These are phyloP conservation scores for Backusella parvicylindrica DNA, from an alignment of 192 early-diverging fungal species.

Conservation along the genomic window DNA sequence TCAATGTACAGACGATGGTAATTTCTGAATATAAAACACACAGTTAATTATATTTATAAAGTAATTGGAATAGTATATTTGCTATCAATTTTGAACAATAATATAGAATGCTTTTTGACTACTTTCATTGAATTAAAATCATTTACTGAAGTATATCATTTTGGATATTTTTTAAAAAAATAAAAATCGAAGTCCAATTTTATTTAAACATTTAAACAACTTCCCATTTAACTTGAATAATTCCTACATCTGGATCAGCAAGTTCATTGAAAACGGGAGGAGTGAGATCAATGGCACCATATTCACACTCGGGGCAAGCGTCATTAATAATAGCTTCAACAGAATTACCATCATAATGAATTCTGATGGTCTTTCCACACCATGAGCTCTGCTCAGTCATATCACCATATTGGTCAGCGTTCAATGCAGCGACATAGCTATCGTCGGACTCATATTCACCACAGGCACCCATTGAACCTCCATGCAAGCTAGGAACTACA, in stretches of 20 bases:
- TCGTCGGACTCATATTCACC: constrained; percentile 25
- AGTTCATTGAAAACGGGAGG: constrained; percentile 40
- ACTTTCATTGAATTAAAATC: neutral
- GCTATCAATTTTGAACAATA: neutral
- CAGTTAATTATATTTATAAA: too few species aligned
- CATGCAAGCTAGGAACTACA: constrained; percentile 25
- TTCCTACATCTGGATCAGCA: neutral
- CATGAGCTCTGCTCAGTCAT: constrained; percentile 18
- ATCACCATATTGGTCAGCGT: constrained; percentile 23
- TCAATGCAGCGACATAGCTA: constrained; percentile 23
- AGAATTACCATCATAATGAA: constrained; percentile 36
- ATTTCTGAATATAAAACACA: too few species aligned
- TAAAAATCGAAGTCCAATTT: neutral
- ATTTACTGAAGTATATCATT: neutral
- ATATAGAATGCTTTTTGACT: neutral
- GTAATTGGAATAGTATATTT: neutral
- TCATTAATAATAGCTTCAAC: constrained; percentile 49
- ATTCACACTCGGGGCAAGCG: constrained; percentile 47
- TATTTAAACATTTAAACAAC: neutral
- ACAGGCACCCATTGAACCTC: constrained; percentile 18
- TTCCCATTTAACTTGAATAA: neutral
- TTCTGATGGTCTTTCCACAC: constrained; percentile 24
- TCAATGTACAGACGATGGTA: neutral
- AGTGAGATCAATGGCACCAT: constrained; percentile 51
- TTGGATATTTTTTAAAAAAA: neutral